Evolutionary conservation across 768 basidiomycete genomes (phyloP).

Genomic region (Lentinula sp.): DNA sequence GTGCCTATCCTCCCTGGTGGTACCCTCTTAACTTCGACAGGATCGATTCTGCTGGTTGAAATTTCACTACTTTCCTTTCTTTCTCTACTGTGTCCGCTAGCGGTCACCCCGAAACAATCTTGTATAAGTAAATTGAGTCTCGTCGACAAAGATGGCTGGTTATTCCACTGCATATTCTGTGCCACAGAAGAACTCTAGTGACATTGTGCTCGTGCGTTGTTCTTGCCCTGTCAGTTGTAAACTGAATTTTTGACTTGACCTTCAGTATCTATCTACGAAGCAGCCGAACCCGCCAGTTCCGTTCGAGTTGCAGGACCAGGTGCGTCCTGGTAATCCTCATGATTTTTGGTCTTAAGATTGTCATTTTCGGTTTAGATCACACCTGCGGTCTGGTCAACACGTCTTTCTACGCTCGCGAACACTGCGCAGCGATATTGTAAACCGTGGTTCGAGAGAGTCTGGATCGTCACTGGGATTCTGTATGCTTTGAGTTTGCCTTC

Average conservation of each 20-base stretch:
- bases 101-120: background rate
- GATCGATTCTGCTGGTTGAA: slow-evolving; percentile 14
- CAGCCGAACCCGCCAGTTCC: slow-evolving; percentile 25
- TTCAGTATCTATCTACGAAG: slow-evolving; percentile 26
- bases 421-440: slow-evolving; percentile 34
- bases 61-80: slow-evolving; percentile 8
- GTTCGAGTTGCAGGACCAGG: slow-evolving; percentile 30
- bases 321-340: slow-evolving; percentile 12
- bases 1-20: background rate
- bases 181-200: slow-evolving; percentile 5
- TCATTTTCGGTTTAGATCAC: slow-evolving; percentile 24
- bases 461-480: slow-evolving; percentile 32
- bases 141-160: slow-evolving; percentile 8
- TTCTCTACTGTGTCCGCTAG: slow-evolving; percentile 7
- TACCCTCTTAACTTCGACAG: slow-evolving; percentile 13
- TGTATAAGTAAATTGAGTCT: background rate
- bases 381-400: slow-evolving; percentile 35
- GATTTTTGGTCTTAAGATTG: background rate
- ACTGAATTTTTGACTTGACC: background rate
- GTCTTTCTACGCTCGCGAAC: slow-evolving; percentile 29
- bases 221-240: background rate
- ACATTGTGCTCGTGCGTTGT: slow-evolving; percentile 19
- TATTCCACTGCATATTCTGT: slow-evolving; percentile 3
- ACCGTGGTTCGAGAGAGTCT: slow-evolving; percentile 38
- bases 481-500: slow-evolving; percentile 18